Evolutionary conservation across 2,329 filamentous ascomycete species (phyloP), one percentile per base, ranked within the genome.

Genomic region (Aspergillus sp.): DNA sequence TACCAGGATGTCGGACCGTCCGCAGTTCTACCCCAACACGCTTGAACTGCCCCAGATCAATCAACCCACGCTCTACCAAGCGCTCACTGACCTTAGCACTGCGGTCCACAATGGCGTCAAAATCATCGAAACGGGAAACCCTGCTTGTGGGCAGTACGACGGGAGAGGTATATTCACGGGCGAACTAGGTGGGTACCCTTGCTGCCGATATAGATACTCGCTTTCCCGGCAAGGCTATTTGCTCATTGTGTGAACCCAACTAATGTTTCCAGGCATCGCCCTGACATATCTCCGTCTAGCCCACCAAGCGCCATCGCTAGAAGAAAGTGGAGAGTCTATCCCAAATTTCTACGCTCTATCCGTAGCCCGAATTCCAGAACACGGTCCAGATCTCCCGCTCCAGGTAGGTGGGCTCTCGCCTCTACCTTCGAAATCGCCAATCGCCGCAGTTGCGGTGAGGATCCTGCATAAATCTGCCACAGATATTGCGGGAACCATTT

Each of bases 221-320:
- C 17, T 25, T 25, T 17, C 1, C 3, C 12, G 25, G 8, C 25
- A 27, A 7, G 1, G 25, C 25, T 37, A 15, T 15, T 15, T 37
- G 11, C 33, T 12, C 9, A 35, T 35, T 5, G 33, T 35, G 8
- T 37, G 11, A 31, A 9, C 2, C 14, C 31, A n/a, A 37, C 27
- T 35, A 14, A 49, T 31, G 7, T 2, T 37, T 27, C 3, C 40
- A 76, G 75, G 75, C 12, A 65, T 75, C 46, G 68, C 70, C 37
- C 64, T 76, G 45, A 65, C 72, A 43, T 74, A 75, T 48, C 65
- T 76, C 12, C 73, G 75, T n/a, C 66, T 77, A 15, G 67, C 69
- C 11, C 71, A 69, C 21, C 75, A 77, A 58, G 66, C 65, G 5
- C 50, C 63, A 12, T 68, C 67, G 9, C 50, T 77, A 15, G 55